Conservation (phyloP, 495 filamentous ascomycete genomes). For the Aspergillus steynii region DNA sequence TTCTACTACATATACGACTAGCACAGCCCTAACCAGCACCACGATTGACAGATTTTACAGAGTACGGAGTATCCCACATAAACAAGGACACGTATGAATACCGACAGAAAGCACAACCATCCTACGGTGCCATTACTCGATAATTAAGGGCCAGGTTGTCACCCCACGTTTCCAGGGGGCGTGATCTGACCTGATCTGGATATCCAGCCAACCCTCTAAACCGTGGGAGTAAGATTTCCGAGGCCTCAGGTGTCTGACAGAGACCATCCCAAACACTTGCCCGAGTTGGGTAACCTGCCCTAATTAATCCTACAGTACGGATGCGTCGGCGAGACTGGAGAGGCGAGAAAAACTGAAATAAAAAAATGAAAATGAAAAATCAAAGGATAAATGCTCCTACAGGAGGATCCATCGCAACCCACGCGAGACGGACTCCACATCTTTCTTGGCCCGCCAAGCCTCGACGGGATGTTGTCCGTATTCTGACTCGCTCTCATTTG, state of each 20-base stretch:
- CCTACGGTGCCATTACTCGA: not conserved
- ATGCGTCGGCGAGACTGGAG: too few species aligned
- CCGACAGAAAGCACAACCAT: too few species aligned
- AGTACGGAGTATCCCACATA: too few species aligned
- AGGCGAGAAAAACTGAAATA: not conserved
- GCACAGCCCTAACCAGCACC: too few species aligned
- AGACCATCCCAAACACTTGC: not conserved
- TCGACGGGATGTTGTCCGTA: not conserved
- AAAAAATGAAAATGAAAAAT: constrained; percentile 2
- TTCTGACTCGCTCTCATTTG: not conserved
- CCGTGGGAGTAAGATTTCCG: too few species aligned
- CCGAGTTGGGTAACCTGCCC: not conserved
- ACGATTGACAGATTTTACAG: too few species aligned
- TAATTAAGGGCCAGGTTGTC: not conserved
- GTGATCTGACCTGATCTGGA: too few species aligned
- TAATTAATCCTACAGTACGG: not conserved
- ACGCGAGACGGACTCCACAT: constrained; percentile 3
- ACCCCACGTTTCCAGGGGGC: not conserved
- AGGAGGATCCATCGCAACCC: constrained; percentile 3
- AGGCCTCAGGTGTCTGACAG: too few species aligned
- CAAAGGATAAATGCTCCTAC: constrained; percentile 9
- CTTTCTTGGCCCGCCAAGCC: constrained; percentile 2
- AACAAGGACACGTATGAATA: too few species aligned
- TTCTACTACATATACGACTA: not conserved
- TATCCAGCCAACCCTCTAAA: too few species aligned